Base-by-base conservation (phyloP, 257 asterid genomes). In the Schizonepeta tenuifolia region DNA sequence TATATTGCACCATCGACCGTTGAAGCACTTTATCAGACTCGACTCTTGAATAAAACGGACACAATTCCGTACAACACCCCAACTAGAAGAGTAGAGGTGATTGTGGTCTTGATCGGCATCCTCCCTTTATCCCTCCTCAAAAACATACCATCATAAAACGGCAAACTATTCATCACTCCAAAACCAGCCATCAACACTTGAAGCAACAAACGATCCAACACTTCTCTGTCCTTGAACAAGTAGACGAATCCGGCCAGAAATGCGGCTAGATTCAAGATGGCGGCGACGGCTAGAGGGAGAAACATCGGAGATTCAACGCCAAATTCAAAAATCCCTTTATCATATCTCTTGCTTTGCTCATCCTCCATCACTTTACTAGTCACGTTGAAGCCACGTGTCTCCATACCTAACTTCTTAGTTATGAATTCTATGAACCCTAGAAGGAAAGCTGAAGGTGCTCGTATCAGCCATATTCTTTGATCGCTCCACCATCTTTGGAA, bases 61-160 rank as follows among this genome's bases (percentile, higher is more conserved):
- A 61, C 9, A 47, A 77, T 28, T 46, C 76, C 80, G 53, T 22
- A 61, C 2, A 81, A 20, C 5, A 65, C 24, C 70, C 81, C 81
- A 0, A 79, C 81, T 35, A 81, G 26, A 58, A 73, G 35, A 66
- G 59, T n/a, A 1, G 88, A 82, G 46, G 77, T 61, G 61, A 77
- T 12, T 4, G 82, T 83, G 46, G 81, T 87, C 41, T 67, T 83
- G 22, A 61, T 43, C 3, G 90, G 88, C 83, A 91, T 83, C 67
- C 63, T 89, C 35, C 97, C 92, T 40, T 79, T 71, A 70, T 88
- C 94, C 7, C 79, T 66, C 78, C 94, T 87, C 9, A 78, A 20
- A 47, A 81, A 58, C 91, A 91, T 89, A 20, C 79, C 96, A 75
- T 55, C 87, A 70, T 83, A 89, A 9, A 89, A 22, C 0, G 96